phyloP scores from a whole-genome alignment of 345 rosid species.

The Ceriops tagal region DNA sequence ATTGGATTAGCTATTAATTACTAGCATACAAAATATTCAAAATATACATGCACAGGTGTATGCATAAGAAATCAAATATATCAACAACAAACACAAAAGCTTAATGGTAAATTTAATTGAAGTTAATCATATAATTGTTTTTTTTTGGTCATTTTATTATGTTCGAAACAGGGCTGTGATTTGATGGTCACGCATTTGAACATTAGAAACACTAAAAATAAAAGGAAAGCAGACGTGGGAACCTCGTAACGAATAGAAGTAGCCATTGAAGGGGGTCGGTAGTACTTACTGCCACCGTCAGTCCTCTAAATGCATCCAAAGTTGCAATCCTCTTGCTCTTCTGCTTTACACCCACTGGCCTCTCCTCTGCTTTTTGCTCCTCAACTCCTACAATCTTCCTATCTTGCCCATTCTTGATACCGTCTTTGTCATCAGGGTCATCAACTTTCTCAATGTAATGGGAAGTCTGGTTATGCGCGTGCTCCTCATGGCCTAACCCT shows the following conservation, averaged over 20 bases:
- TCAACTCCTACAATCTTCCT: not conserved
- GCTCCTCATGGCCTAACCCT: constrained; percentile 26
- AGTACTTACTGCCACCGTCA: constrained; percentile 44
- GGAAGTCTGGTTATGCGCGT: constrained; percentile 4
- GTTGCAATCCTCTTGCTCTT: constrained; percentile 53
- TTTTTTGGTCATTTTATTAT: too few relatives aligned
- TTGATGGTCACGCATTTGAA: too few relatives aligned
- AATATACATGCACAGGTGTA: not conserved
- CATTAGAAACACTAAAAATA: too few relatives aligned
- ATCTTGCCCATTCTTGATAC: constrained; percentile 3
- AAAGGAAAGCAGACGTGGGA: too few relatives aligned
- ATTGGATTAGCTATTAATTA: not conserved
- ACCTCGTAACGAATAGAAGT: too few relatives aligned
- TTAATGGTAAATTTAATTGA: too few relatives aligned
- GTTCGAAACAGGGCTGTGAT: too few relatives aligned
- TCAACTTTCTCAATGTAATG: constrained; percentile 1
- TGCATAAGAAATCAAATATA: not conserved
- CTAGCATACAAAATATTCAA: not conserved
- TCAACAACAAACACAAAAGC: too few relatives aligned
- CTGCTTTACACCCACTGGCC: constrained; percentile 14
- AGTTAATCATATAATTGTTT: too few relatives aligned
- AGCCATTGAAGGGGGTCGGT: too few relatives aligned
- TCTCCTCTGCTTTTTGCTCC: constrained; percentile 15
- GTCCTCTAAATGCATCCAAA: constrained; percentile 65
- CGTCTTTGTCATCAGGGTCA: constrained; percentile 2